Evolutionary conservation across 192 early-diverging fungal species (phyloP).

Genomic region (Linnemannia schmuckeri): DNA sequence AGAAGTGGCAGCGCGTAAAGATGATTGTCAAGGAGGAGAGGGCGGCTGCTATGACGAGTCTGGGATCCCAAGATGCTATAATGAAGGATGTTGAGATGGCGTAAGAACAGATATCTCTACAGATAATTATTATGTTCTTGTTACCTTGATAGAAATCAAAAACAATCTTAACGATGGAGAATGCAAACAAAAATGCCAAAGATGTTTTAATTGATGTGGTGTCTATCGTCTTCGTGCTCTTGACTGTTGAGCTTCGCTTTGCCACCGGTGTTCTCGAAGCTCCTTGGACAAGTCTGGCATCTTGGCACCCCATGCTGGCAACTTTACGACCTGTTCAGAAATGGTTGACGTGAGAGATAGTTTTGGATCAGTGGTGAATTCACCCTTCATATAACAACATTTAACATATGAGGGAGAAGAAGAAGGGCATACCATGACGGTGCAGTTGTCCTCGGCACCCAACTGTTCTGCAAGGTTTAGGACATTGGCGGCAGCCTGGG

Average conservation of each 20-base stretch:
- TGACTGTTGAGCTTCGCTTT: constrained; percentile 63
- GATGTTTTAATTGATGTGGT: background rate
- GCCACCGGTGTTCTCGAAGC: constrained; percentile 69
- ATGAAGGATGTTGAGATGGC: constrained; percentile 37
- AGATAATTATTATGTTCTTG: background rate
- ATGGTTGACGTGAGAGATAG: background rate
- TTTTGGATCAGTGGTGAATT: background rate
- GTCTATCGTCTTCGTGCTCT: constrained; percentile 48
- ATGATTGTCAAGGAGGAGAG: constrained; percentile 36
- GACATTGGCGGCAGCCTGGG: constrained; percentile 66
- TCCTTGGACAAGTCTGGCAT: constrained; percentile 79
- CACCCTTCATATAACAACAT: background rate
- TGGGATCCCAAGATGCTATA: constrained; percentile 6
- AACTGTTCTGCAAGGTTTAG: constrained; percentile 74
- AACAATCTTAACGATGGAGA: too few relatives aligned
- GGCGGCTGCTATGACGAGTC: background rate
- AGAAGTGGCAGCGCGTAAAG: constrained; percentile 38
- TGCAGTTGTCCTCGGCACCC: constrained; percentile 80
- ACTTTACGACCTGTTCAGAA: constrained; percentile 67
- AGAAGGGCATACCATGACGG: constrained; percentile 62
- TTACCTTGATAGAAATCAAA: background rate
- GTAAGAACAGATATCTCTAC: background rate
- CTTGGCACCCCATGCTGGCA: constrained; percentile 76
- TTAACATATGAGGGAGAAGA: background rate
- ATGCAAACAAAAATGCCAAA: background rate